Evolutionary conservation across 805 yeast species (phyloP).

Genomic region (Danielia reshetovae): DNA sequence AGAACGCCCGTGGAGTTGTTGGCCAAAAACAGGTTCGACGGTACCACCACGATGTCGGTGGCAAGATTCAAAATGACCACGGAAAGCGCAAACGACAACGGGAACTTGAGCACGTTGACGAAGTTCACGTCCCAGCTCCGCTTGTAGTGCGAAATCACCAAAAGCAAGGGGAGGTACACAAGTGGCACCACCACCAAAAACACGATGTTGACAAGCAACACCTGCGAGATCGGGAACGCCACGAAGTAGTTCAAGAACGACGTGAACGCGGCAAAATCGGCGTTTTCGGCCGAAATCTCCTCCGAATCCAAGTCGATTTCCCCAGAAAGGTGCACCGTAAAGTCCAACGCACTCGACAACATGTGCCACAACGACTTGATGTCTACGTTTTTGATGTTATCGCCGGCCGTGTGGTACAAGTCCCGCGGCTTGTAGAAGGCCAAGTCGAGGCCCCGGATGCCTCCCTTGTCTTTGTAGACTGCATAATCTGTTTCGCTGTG

Average conservation of each 20-base stretch:
- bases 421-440: conserved; percentile 86
- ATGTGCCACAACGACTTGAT: conserved; percentile 79
- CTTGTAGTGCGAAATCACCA: conserved; percentile 44
- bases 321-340: conserved; percentile 41
- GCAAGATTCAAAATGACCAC: conserved; percentile 24
- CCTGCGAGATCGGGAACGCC: conserved; percentile 46
- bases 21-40: conserved; percentile 31
- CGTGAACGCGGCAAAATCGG: conserved; percentile 53
- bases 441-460: conserved; percentile 77
- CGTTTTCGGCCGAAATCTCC: conserved; percentile 20
- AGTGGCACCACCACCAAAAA: conserved; percentile 55
- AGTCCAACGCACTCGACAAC: conserved; percentile 67
- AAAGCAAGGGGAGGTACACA: conserved; percentile 42
- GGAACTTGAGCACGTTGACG: conserved; percentile 50
- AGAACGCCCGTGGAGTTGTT: conserved; percentile 40
- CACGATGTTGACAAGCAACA: conserved; percentile 51
- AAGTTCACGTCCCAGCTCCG: conserved; percentile 44
- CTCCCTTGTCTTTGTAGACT: conserved; percentile 61
- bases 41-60: conserved; percentile 16
- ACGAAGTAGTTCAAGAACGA: conserved; percentile 61
- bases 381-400: conserved; percentile 60
- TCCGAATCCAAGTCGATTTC: conserved; percentile 28
- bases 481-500: conserved; percentile 83
- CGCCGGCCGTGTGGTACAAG: conserved; percentile 75
- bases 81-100: conserved; percentile 43